phyloP scores from a whole-genome alignment of 2,329 filamentous ascomycete genomes.

The Furcasterigmium sp. region DNA sequence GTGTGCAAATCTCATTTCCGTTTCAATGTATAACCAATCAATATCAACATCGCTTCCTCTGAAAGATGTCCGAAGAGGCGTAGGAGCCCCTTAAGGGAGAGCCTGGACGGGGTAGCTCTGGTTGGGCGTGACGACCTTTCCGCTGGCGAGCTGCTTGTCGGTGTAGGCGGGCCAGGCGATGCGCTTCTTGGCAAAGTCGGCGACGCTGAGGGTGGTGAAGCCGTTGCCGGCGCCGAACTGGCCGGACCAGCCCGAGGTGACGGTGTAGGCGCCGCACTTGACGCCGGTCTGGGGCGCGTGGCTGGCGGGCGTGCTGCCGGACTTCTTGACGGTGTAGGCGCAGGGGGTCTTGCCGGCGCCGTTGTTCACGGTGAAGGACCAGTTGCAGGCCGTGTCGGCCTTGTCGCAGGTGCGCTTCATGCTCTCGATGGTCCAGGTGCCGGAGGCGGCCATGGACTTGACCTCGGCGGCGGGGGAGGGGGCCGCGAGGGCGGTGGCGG shows the following conservation, averaged over 20 bases:
- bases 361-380: constrained; percentile 37
- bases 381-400: constrained; percentile 33
- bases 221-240: constrained; percentile 46
- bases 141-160: constrained; percentile 41
- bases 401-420: constrained; percentile 33
- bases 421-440: constrained; percentile 36
- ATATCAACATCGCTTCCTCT: too few relatives aligned
- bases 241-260: constrained; percentile 50
- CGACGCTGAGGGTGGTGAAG: constrained; percentile 49
- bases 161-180: constrained; percentile 50
- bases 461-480: constrained; percentile 13
- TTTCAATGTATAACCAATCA: too few relatives aligned
- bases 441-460: constrained; percentile 33
- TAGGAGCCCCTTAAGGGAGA: constrained; percentile 6
- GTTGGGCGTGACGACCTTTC: constrained; percentile 41
- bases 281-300: constrained; percentile 31
- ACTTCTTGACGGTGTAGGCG: constrained; percentile 31
- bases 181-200: constrained; percentile 32
- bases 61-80: too few relatives aligned
- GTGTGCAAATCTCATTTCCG: too few relatives aligned
- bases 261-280: constrained; percentile 42
- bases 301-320: constrained; percentile 27
- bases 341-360: constrained; percentile 25
- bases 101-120: constrained; percentile 34
- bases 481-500: constrained; percentile 28